Base-by-base conservation (phyloP, 1,284 basidiomycete species). In the Ganoderma sinense region DNA sequence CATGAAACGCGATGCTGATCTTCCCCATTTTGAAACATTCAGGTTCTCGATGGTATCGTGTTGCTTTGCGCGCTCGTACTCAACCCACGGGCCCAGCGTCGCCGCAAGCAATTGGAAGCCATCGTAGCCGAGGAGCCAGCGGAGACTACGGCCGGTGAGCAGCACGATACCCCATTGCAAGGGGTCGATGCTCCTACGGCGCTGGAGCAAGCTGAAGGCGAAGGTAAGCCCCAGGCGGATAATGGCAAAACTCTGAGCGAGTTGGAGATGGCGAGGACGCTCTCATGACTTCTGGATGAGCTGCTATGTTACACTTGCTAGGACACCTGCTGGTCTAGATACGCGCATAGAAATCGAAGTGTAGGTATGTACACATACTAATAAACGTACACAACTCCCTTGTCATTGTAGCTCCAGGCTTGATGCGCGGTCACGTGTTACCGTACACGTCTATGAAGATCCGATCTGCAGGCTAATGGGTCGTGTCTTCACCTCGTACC, bases 41-140 rank as follows among this genome's bases (percentile, higher is more conserved):
- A 90, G 84, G 82, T 91, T 1, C 81, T 93, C 67, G 91, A 94
- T 75, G 84, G 82, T 2, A 75, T 87, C 1, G 86, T 94, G 51
- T 76, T 93, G 23, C 56, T 90, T 7, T 84, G 87, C 1, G 89
- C 90, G 0, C 69, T 87, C 29, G 84, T 93, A 43, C 84, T 94
- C 62, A 93, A 94, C 74, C 91, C 91, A 0, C 62, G 69, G 14
- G 76, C 77, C 7, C 74, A 64, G 58, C 71, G 73, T 10, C 72
- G 75, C 20, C 66, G 71, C 13, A 74, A 76, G 63, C 65, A 31
- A 4, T 8, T 64, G 43, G 58, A 39, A 31, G 59, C 59, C n/a
- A 11, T 36, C 2, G 51, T 16, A 14, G 33, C 33, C 23, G 62
- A 53, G 33, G n/a, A 33, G 20, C 23, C 5, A 13, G 48, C 4